phyloP scores from a whole-genome alignment of 768 basidiomycete species.

The Cystobasidium onofrii region DNA sequence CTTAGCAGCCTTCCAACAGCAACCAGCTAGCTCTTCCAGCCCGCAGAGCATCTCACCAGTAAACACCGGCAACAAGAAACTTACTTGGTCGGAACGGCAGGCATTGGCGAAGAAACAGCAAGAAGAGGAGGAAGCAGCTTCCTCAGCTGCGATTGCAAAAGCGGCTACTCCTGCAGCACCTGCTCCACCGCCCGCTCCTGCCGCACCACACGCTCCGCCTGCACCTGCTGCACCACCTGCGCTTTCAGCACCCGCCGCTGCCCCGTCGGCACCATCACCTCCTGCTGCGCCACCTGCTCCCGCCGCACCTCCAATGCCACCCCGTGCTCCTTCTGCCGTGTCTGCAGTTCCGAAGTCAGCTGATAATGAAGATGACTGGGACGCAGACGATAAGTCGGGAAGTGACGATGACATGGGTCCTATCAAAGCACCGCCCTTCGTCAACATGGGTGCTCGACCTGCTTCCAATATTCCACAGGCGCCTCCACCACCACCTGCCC shows the following conservation, averaged over 20 bases:
- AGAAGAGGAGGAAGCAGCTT: conserved; percentile 56
- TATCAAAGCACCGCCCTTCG: not conserved
- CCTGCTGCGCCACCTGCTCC: conserved; percentile 49
- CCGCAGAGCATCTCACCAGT: not conserved
- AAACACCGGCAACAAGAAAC: conserved; percentile 56
- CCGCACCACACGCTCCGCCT: conserved; percentile 33
- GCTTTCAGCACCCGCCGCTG: conserved; percentile 22
- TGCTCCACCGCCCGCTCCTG: not conserved
- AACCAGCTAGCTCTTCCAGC: conserved; percentile 34
- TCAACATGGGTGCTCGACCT: conserved; percentile 13
- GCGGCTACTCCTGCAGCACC: not conserved
- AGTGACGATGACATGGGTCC: conserved; percentile 3
- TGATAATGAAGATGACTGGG: not conserved
- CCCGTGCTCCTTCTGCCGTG: conserved; percentile 38
- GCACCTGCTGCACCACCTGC: conserved; percentile 50
- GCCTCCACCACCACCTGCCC: conserved; percentile 40
- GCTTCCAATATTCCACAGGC: conserved; percentile 43
- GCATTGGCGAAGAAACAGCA: conserved; percentile 78
- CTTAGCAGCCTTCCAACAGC: conserved; percentile 50
- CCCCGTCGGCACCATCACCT: conserved; percentile 30
- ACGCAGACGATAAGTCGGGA: not conserved
- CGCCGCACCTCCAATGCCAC: conserved; percentile 48
- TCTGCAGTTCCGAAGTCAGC: not conserved
- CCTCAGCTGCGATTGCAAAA: conserved; percentile 25
- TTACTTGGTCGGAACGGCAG: conserved; percentile 91